Evolutionary conservation across 768 basidiomycete genomes (phyloP).

Genomic region (Termitomyces heimii): DNA sequence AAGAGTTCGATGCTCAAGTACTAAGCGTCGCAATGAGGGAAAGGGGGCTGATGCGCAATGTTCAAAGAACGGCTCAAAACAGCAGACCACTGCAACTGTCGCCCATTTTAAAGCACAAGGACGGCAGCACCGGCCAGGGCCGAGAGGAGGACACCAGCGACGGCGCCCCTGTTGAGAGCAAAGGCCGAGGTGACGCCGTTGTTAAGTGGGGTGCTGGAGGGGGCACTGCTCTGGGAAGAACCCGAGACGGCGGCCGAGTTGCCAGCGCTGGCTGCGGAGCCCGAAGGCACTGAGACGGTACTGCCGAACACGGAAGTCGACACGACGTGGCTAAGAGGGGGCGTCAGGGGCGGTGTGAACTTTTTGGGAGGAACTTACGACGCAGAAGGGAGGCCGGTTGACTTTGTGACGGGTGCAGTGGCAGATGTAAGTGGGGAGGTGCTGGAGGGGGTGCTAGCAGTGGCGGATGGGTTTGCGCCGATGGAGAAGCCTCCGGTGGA

Average conservation of each 20-base stretch:
- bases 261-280: constrained; percentile 8
- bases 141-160: constrained; percentile 33
- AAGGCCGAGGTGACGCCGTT: constrained; percentile 24
- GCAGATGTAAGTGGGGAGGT: constrained; percentile 10
- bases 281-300: constrained; percentile 12
- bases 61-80: too few relatives aligned
- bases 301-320: constrained; percentile 11
- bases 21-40: too few relatives aligned
- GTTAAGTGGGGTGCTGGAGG: constrained; percentile 16
- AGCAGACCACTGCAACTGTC: too few relatives aligned
- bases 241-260: constrained; percentile 6
- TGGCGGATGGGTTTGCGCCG: constrained; percentile 13
- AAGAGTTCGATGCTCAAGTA: too few relatives aligned
- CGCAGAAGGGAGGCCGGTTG: not conserved
- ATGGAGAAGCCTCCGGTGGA: constrained; percentile 37
- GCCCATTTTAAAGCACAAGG: constrained; percentile 32
- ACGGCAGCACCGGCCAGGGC: constrained; percentile 42
- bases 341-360: not conserved
- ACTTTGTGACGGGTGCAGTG: not conserved
- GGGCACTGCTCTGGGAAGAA: constrained; percentile 5
- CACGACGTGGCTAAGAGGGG: not conserved
- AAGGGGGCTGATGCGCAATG: too few relatives aligned
- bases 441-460: constrained; percentile 1
- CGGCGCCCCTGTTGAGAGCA: constrained; percentile 23
- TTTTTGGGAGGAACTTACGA: constrained; percentile 5